These are phyloP conservation scores for Geranium rotundifolium DNA, from an alignment of 345 rosid species.

Conservation along the genomic window DNA sequence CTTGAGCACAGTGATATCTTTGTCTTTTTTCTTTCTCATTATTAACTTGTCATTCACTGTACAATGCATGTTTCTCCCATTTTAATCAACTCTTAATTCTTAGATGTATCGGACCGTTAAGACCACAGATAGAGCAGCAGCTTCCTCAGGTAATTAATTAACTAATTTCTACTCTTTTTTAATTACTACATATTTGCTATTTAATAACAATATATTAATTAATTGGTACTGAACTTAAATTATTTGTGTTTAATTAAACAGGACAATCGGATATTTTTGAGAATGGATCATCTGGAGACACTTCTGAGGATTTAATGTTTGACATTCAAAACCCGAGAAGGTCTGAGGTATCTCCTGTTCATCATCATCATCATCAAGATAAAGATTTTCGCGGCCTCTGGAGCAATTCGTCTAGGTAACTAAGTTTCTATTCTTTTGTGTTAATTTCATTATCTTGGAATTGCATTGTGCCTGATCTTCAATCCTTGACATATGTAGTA, in stretches of 20 bases:
- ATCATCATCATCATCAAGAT: conserved; percentile 28
- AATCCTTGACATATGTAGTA: no score
- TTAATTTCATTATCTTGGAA: neutral
- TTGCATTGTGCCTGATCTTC: no score
- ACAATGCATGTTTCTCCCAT: neutral
- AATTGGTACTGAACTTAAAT: neutral
- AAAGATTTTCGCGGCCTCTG: conserved; percentile 41
- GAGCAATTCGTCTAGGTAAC: conserved; percentile 62
- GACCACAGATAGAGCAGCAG: conserved; percentile 65
- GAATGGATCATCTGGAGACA: conserved; percentile 78
- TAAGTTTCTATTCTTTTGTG: neutral
- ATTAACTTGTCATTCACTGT: neutral
- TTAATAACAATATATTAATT: neutral
- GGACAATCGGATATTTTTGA: conserved; percentile 67
- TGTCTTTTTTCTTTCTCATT: neutral
- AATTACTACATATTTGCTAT: no score
- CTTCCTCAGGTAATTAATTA: conserved; percentile 39
- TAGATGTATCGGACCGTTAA: conserved; percentile 81
- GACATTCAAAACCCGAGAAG: conserved; percentile 51
- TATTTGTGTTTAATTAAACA: conserved; percentile 2
- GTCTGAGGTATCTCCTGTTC: conserved; percentile 27
- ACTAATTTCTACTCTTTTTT: no score
- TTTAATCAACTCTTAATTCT: neutral
- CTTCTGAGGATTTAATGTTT: conserved; percentile 75
- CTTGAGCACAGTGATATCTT: neutral